Conservation (phyloP, 2,329 filamentous ascomycete genomes). For the Alternaria brassicae region DNA sequence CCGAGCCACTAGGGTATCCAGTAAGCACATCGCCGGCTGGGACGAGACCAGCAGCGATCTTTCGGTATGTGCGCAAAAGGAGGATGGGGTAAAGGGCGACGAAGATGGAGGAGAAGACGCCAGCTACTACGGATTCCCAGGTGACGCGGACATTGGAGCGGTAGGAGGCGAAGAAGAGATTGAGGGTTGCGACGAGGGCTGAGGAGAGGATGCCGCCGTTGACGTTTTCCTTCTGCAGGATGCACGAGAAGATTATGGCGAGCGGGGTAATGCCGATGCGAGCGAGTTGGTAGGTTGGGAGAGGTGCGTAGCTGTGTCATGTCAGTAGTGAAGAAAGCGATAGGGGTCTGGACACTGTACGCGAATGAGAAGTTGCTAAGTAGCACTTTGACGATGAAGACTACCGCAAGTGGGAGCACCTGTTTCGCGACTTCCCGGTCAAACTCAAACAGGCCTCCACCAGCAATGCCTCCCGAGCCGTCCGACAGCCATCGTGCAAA, state of each 20-base stretch:
- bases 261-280: slow-evolving; percentile 61
- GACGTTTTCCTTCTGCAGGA: slow-evolving; percentile 56
- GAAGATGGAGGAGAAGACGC: slow-evolving; percentile 61
- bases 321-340: slow-evolving; percentile 11
- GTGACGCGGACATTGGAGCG: slow-evolving; percentile 57
- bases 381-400: slow-evolving; percentile 60
- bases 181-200: slow-evolving; percentile 59
- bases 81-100: slow-evolving; percentile 61
- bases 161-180: slow-evolving; percentile 58
- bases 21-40: slow-evolving; percentile 56
- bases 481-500: slow-evolving; percentile 49
- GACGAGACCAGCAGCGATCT: slow-evolving; percentile 54
- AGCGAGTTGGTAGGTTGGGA: slow-evolving; percentile 61
- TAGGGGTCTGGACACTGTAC: slow-evolving; percentile 39
- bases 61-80: slow-evolving; percentile 59
- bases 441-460: slow-evolving; percentile 63
- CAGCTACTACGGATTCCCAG: slow-evolving; percentile 60
- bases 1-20: slow-evolving; percentile 45
- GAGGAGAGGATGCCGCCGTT: slow-evolving; percentile 59
- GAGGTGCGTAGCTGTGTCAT: slow-evolving; percentile 55
- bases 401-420: slow-evolving; percentile 57
- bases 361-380: slow-evolving; percentile 63
- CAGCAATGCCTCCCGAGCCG: slow-evolving; percentile 58
- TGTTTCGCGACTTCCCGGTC: slow-evolving; percentile 57
- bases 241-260: slow-evolving; percentile 57